Evolutionary conservation across 768 basidiomycete genomes (phyloP), one percentile per base, ranked within the genome.

Genomic region (Megacollybia marginata): DNA sequence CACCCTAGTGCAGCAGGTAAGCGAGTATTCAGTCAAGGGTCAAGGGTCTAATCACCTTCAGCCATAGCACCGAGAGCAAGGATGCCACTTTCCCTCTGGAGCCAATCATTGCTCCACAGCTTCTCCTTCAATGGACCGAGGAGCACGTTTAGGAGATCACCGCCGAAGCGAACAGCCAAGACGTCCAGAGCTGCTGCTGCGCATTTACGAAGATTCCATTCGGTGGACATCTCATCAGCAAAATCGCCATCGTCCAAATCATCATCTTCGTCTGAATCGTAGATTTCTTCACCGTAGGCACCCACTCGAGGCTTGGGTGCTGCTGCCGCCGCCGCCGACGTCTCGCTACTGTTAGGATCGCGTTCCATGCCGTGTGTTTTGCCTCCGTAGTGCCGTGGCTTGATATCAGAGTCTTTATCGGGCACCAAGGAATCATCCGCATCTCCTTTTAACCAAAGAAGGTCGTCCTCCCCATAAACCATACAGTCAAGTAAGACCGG

Each of bases 401-500:
- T 97, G 77, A 99, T 97, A 62, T 99, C 96, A 5, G 82, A 78
- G 47, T 91, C 91, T 67, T 88, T 92, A 66, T 99, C 96, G 0
- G 95, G 93, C 5, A 97, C 88, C 4, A 72, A 75, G 18, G 92
- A 84, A 63, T 92, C 90, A 57, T 95, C 93, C 2, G 85, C 82
- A 56, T 94, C 94, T 8, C 81, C 91, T 55, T 96, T 92, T 42
- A 98, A 75, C 84, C 92, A 92, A 16, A 95, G 69, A n/a, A 98
- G 72, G 63, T 98, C 96, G 57, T 92, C 91, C 59, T 97, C 93
- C 48, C 92, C 88, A 57, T 98, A 99, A 28, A 95, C 67, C 95
- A 98, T 99, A 60, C 93, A 96, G 62, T 95, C 87, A 53, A 99
- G 74, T n/a, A 99, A 73, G 15, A 96, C 85, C 0, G 96, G 96